Base-by-base conservation (phyloP, 352 stramenopile species). In the Globisporangium radiosum region DNA sequence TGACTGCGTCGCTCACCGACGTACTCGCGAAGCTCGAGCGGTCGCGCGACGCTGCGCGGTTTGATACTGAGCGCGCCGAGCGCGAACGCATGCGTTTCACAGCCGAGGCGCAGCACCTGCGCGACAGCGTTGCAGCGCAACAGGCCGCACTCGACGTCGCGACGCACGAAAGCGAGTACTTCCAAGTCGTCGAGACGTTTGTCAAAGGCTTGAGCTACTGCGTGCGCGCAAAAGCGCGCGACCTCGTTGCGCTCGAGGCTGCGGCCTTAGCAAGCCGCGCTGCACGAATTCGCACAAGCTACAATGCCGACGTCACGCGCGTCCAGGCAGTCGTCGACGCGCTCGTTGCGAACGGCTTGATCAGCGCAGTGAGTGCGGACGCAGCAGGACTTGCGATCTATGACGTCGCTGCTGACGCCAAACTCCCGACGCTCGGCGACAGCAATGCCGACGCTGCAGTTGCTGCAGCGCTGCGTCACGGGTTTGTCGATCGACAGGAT, bases 131-230 rank as follows among this genome's bases (percentile, higher is more conserved):
- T 4, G 53, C 66, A 33, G 42, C 79, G 37, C 76, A 92, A 51
- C 54, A 60, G 7, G 63, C 86, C 57, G 75, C 88, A 33, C 69
- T 86, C 6, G 54, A 81, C 4, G 62, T 66, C 3, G 77, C 69
- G 50, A 88, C 79, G 17, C 75, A 90, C 63, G 66, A 88, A 68
- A 89, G 84, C 60, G 82, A 92, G 51, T 90, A 86, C 54, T 90
- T 90, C 44, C 80, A 89, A 49, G 72, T 82, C 15, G 59, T 92
- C 5, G 81, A 90, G 63, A 76, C 89, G 60, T 92, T 77, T 53
- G 78, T 89, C 2, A 86, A 85, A 47, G 75, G 80, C 0, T 54
- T 92, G 57, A 89, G 80, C 43, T 90, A 87, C 59, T 92, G 82
- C 48, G 53, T 90, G 11, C 82, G 82, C 14, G 80, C 85, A 44